Conservation (phyloP, 2,329 filamentous ascomycete species). For the Aspergillus fumigatiaffinis region DNA sequence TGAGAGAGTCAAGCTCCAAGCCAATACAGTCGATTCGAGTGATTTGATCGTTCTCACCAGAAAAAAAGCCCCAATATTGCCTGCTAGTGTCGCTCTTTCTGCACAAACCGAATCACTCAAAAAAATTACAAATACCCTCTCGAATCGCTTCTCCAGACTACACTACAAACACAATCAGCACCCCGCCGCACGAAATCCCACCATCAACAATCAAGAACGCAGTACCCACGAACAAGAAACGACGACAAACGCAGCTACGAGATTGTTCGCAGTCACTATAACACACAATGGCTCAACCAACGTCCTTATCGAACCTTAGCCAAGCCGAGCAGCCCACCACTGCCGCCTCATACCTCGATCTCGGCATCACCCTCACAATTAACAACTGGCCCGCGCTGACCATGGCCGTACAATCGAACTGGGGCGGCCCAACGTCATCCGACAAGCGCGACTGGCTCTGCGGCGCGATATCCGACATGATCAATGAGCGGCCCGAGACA, state of each 20-base stretch:
- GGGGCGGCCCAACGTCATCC: conserved; percentile 76
- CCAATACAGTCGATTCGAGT: background rate
- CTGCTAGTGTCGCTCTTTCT: background rate
- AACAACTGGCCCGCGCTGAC: conserved; percentile 85
- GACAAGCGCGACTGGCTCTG: conserved; percentile 98
- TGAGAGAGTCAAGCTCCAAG: background rate
- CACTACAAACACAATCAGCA: background rate
- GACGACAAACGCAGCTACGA: background rate
- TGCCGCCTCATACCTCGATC: conserved; percentile 69
- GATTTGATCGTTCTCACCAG: background rate
- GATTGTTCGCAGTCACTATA: background rate
- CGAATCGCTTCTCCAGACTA: background rate
- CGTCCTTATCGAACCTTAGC: conserved; percentile 8
- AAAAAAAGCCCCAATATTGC: background rate
- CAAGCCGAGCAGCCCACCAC: conserved; percentile 29
- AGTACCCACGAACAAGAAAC: background rate
- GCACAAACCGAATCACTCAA: background rate
- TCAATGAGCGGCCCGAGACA: conserved; percentile 58
- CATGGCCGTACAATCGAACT: conserved; percentile 79
- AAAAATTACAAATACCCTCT: background rate
- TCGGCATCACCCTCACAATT: conserved; percentile 78
- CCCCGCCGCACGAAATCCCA: background rate
- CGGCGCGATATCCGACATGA: conserved; percentile 77
- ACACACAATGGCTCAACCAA: conserved; percentile 18
- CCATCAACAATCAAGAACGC: background rate